Percentiles rank a stretch among this genome's conserved stretches.
These are phyloP conservation scores for Mycena galericulata DNA, from an alignment of 768 basidiomycete species.

Conservation along the genomic window DNA sequence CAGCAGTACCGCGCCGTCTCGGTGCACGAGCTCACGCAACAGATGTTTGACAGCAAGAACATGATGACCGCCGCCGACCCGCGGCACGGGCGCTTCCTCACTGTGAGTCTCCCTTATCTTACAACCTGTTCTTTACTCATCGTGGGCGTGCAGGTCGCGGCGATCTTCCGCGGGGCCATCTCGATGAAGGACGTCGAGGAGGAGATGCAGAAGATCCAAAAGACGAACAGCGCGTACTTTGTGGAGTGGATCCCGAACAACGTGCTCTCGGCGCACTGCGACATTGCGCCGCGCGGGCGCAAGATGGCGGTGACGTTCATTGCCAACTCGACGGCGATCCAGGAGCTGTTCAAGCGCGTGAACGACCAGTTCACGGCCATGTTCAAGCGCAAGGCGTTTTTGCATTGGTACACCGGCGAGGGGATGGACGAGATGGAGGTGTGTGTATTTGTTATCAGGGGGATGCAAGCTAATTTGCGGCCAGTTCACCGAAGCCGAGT, in stretches of 20 bases:
- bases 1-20: conserved; percentile 96
- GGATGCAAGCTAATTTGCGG: conserved; percentile 13
- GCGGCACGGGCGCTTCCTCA: conserved; percentile 96
- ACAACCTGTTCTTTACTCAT: neutral
- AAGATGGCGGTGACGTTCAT: conserved; percentile 99
- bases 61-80: conserved; percentile 99
- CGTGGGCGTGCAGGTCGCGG: conserved; percentile 56
- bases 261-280: conserved; percentile 96
- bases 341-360: conserved; percentile 99
- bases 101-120: conserved; percentile 59
- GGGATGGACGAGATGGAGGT: conserved; percentile 99
- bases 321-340: conserved; percentile 97
- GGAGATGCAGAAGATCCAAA: conserved; percentile 97
- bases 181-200: conserved; percentile 99
- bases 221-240: conserved; percentile 97
- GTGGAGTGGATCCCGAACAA: conserved; percentile 99
- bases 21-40: conserved; percentile 96
- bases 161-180: conserved; percentile 98
- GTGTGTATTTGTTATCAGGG: conserved; percentile 26
- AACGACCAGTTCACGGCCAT: conserved; percentile 98
- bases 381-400: conserved; percentile 98
- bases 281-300: conserved; percentile 93
- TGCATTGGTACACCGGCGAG: conserved; percentile 99
- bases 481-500: conserved; percentile 97
- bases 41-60: conserved; percentile 99